Evolutionary conservation across 148 eudicot genomes (phyloP).

Genomic region (Cornus suecica): DNA sequence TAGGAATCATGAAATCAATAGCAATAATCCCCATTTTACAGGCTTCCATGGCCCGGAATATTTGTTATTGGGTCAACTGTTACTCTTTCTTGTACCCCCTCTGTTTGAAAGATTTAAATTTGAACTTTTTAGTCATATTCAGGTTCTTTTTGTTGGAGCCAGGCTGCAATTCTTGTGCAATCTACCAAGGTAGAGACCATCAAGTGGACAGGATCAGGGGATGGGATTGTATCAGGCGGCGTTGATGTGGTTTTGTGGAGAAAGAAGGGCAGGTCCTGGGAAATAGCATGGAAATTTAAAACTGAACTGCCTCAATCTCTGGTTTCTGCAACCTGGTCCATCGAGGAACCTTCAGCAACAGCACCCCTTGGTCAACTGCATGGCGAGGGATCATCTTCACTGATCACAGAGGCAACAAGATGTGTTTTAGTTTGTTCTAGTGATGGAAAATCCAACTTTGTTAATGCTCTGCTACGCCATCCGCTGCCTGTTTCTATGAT

Average conservation of each 20-base stretch:
- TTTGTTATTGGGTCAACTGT: neutral
- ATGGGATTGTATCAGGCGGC: slow-evolving; percentile 85
- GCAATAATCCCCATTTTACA: too few relatives aligned
- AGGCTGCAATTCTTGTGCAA: slow-evolving; percentile 83
- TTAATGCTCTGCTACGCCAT: slow-evolving; percentile 59
- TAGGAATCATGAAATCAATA: too few relatives aligned
- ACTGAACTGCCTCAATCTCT: slow-evolving; percentile 61
- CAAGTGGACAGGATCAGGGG: slow-evolving; percentile 92
- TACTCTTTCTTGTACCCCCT: neutral
- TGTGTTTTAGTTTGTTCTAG: slow-evolving; percentile 48
- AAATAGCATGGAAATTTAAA: slow-evolving; percentile 81
- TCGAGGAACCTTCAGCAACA: slow-evolving; percentile 72
- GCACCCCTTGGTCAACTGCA: slow-evolving; percentile 34
- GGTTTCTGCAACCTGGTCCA: slow-evolving; percentile 74
- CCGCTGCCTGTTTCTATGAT: slow-evolving; percentile 77
- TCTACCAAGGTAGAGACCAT: slow-evolving; percentile 68
- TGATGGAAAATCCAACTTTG: slow-evolving; percentile 46
- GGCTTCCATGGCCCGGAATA: neutral
- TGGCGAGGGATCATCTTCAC: slow-evolving; percentile 26
- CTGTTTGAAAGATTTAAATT: slow-evolving; percentile 24
- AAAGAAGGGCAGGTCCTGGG: slow-evolving; percentile 65
- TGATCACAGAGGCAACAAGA: slow-evolving; percentile 27
- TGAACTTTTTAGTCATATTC: slow-evolving; percentile 90
- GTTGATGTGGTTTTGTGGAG: slow-evolving; percentile 83
- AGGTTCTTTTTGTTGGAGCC: slow-evolving; percentile 99